Percentiles rank a stretch among this genome's conserved stretches.
phyloP scores from a whole-genome alignment of 1,284 basidiomycete genomes.

The Xanthoconium separans region DNA sequence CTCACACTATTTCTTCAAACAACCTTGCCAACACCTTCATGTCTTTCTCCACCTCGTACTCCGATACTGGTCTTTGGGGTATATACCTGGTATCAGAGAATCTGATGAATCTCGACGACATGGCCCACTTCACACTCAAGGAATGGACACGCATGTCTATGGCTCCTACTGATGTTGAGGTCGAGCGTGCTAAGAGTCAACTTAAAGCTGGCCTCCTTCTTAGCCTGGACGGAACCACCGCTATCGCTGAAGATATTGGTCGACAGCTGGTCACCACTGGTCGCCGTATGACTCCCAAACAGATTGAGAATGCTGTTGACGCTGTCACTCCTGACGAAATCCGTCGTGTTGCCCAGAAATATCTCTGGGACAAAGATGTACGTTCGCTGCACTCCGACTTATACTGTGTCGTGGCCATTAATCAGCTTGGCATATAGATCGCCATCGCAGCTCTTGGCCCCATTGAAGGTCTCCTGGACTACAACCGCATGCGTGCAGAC shows the following conservation, averaged over 20 bases:
- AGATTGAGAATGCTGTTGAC: slow-evolving; percentile 93
- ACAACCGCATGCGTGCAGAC: slow-evolving; percentile 78
- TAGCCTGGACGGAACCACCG: slow-evolving; percentile 91
- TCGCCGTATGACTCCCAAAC: slow-evolving; percentile 84
- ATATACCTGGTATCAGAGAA: slow-evolving; percentile 98
- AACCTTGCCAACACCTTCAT: slow-evolving; percentile 99
- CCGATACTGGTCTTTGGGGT: slow-evolving; percentile 99
- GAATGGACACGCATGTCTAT: slow-evolving; percentile 98
- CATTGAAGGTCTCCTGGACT: slow-evolving; percentile 86
- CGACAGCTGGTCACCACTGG: slow-evolving; percentile 96
- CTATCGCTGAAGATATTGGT: slow-evolving; percentile 97
- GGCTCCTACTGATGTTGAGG: slow-evolving; percentile 81
- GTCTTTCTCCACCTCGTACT: slow-evolving; percentile 99
- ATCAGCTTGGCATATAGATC: slow-evolving; percentile 46
- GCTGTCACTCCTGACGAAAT: slow-evolving; percentile 89
- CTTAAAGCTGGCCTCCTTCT: slow-evolving; percentile 94
- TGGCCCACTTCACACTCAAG: slow-evolving; percentile 91
- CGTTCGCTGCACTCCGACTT: slow-evolving; percentile 32
- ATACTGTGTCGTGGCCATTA: slow-evolving; percentile 12
- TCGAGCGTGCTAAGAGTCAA: slow-evolving; percentile 97
- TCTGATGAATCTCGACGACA: slow-evolving; percentile 89
- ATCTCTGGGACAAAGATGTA: slow-evolving; percentile 95
- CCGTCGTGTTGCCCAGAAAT: slow-evolving; percentile 92
- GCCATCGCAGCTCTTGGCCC: slow-evolving; percentile 82
- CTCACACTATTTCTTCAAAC: slow-evolving; percentile 89